These are phyloP conservation scores for Chlamydomonas incerta DNA, from an alignment of 139 green algal species.

Conservation along the genomic window DNA sequence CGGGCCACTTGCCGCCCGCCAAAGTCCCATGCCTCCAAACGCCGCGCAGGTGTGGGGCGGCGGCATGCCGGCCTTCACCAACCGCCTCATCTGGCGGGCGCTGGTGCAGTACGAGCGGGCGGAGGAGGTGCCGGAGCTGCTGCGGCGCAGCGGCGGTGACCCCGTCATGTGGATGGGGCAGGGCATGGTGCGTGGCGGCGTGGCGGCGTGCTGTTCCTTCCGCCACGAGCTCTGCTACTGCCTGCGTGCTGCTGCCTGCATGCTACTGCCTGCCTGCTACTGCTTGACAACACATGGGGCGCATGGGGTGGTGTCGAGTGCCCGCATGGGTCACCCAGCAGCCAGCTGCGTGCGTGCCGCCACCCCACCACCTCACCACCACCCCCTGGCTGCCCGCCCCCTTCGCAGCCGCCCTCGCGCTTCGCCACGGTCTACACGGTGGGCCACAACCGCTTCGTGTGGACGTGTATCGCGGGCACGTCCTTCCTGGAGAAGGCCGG, in stretches of 20 bases:
- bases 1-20: too few species aligned
- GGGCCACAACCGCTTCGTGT: constrained; percentile 9
- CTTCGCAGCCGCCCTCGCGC: background rate
- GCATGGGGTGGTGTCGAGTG: too few species aligned
- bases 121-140: background rate
- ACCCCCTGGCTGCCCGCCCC: background rate
- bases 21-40: too few species aligned
- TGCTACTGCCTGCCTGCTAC: too few species aligned
- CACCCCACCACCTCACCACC: too few species aligned
- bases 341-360: too few species aligned
- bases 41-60: background rate
- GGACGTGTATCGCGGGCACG: background rate
- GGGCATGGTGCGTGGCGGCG: background rate
- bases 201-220: too few species aligned
- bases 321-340: too few species aligned
- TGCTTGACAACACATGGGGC: too few species aligned
- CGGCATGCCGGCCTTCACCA: background rate
- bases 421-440: background rate
- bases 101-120: background rate
- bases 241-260: too few species aligned
- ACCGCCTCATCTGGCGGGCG: constrained; percentile 9
- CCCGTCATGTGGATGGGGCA: background rate
- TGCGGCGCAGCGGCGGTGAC: background rate
- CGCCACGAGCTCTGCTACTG: too few species aligned
- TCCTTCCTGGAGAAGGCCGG: background rate